These are phyloP conservation scores for Alternaria gaisen DNA, from an alignment of 2,329 filamentous ascomycete genomes.

Conservation along the genomic window DNA sequence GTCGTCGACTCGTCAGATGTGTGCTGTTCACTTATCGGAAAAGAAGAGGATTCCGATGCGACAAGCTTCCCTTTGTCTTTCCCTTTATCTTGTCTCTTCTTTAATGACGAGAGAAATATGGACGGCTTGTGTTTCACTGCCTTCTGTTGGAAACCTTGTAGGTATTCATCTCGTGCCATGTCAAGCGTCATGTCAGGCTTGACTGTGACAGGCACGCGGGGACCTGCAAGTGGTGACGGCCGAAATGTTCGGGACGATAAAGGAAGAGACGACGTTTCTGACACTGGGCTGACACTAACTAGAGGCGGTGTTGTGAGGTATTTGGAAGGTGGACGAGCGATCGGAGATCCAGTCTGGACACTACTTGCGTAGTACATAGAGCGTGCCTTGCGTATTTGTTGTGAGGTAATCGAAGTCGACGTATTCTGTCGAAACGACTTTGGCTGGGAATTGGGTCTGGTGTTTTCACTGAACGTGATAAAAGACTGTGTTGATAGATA, in stretches of 20 bases:
- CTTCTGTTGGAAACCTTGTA: conserved; percentile 54
- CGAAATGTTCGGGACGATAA: conserved; percentile 15
- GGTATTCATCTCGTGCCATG: conserved; percentile 50
- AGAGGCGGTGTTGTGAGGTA: conserved; percentile 41
- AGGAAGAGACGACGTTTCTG: conserved; percentile 7
- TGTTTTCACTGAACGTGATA: conserved; percentile 33
- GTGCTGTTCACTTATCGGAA: conserved; percentile 20
- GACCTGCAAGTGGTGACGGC: conserved; percentile 32
- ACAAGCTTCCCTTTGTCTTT: conserved; percentile 29
- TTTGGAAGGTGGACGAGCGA: conserved; percentile 44
- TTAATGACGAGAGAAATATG: conserved; percentile 56
- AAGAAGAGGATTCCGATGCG: conserved; percentile 25
- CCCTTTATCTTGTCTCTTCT: conserved; percentile 51
- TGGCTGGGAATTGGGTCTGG: conserved; percentile 37
- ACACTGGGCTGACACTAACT: conserved; percentile 12
- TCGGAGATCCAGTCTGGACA: conserved; percentile 49
- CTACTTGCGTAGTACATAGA: conserved; percentile 53
- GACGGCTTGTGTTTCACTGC: conserved; percentile 55
- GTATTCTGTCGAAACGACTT: conserved; percentile 33
- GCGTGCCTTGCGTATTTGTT: conserved; percentile 49
- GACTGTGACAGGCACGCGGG: conserved; percentile 40
- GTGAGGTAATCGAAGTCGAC: conserved; percentile 41
- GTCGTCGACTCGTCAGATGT: conserved; percentile 17
- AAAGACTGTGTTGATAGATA: conserved; percentile 34
- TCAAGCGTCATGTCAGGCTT: conserved; percentile 38